phyloP scores from a whole-genome alignment of 345 rosid genomes.

The Melaleuca alternifolia region DNA sequence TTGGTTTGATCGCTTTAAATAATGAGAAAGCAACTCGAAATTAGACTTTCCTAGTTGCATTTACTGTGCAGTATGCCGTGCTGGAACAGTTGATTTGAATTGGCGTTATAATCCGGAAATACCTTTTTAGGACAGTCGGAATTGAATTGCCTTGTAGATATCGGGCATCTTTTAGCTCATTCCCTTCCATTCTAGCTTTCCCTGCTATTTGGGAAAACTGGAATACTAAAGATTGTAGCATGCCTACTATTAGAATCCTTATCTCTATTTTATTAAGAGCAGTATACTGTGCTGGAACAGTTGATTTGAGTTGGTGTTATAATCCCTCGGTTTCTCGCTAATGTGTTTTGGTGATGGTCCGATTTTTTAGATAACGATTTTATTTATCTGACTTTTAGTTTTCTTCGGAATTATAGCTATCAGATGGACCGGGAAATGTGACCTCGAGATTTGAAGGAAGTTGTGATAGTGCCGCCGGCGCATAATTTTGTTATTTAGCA shows the following conservation, averaged over 20 bases:
- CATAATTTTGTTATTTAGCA: neutral
- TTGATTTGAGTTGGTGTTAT: neutral
- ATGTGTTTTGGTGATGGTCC: neutral
- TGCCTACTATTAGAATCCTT: neutral
- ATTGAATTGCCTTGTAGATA: neutral
- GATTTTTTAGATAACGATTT: neutral
- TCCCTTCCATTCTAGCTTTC: neutral
- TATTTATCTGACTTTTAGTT: neutral
- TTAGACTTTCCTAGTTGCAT: neutral
- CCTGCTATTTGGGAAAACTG: neutral
- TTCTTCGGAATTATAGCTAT: neutral
- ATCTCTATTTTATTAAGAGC: neutral
- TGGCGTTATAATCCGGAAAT: no score
- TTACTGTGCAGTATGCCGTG: neutral
- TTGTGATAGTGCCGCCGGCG: neutral
- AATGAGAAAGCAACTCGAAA: neutral
- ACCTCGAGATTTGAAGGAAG: neutral
- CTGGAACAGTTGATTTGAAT: no score
- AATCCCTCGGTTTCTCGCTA: neutral
- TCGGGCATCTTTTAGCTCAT: neutral
- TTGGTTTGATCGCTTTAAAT: neutral
- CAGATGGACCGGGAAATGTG: neutral
- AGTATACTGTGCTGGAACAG: neutral
- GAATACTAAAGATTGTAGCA: neutral
- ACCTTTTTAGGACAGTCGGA: neutral